A percentile compares a stretch with the other conserved stretches of the same genome.
Evolutionary conservation across 768 basidiomycete species (phyloP).

Genomic region (Obba rivulosa): DNA sequence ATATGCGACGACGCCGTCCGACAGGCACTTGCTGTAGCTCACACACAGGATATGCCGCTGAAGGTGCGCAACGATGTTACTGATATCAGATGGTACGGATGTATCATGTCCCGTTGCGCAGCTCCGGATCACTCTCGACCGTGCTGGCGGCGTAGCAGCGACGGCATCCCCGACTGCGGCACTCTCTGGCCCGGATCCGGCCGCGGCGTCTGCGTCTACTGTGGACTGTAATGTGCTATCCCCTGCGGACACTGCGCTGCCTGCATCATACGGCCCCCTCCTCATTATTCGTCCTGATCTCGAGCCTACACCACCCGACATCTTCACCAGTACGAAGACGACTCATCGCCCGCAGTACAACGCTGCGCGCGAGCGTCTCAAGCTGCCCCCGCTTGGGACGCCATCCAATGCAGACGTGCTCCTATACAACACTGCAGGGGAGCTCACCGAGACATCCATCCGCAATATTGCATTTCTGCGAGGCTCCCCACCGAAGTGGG

Average conservation of each 20-base stretch:
- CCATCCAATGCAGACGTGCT: slow-evolving; percentile 47
- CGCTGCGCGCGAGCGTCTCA: slow-evolving; percentile 53
- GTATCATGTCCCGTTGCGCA: slow-evolving; percentile 20
- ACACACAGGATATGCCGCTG: slow-evolving; percentile 22
- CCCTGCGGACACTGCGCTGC: slow-evolving; percentile 19
- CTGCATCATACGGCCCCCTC: slow-evolving; percentile 26
- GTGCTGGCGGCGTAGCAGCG: slow-evolving; percentile 12
- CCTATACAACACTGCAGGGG: slow-evolving; percentile 46
- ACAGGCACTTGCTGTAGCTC: neutral
- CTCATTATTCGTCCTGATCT: slow-evolving; percentile 52
- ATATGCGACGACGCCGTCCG: slow-evolving; percentile 43
- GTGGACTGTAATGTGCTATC: slow-evolving; percentile 9
- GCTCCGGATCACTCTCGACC: slow-evolving; percentile 43
- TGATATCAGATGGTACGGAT: neutral
- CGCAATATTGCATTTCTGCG: slow-evolving; percentile 70
- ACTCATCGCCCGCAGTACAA: slow-evolving; percentile 57
- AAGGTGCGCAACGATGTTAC: slow-evolving; percentile 22
- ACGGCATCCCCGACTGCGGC: slow-evolving; percentile 10
- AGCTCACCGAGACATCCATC: slow-evolving; percentile 62
- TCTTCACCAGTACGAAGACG: slow-evolving; percentile 69
- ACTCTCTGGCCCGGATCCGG: slow-evolving; percentile 4
- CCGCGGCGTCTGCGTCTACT: slow-evolving; percentile 27
- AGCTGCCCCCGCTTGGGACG: slow-evolving; percentile 31
- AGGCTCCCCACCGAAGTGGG: slow-evolving; percentile 38
- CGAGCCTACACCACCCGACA: slow-evolving; percentile 44